These are phyloP conservation scores for Amoebophrya sp. DNA, from an alignment of 169 alveolate species.

Conservation along the genomic window DNA sequence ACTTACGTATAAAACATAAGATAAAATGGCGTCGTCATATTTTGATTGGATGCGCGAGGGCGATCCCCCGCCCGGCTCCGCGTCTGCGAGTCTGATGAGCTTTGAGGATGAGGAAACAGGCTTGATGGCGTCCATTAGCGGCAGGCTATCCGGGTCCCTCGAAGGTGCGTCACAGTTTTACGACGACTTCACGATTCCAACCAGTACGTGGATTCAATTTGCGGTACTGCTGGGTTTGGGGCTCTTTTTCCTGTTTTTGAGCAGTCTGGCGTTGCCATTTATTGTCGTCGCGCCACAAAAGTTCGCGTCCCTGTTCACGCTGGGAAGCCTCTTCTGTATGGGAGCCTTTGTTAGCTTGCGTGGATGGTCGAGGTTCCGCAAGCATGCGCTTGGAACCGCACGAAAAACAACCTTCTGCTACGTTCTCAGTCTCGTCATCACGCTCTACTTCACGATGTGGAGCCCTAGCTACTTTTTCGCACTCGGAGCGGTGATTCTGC, in stretches of 20 bases:
- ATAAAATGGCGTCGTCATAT: neutral
- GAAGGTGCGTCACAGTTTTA: neutral
- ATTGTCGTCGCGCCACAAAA: neutral
- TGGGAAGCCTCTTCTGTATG: neutral
- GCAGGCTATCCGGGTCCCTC: neutral
- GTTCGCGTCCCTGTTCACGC: constrained; percentile 1
- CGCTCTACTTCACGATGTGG: neutral
- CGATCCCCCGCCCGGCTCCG: neutral
- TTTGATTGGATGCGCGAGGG: neutral
- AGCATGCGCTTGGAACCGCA: neutral
- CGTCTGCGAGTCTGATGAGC: neutral
- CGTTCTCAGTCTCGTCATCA: neutral
- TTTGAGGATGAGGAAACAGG: constrained; percentile 6
- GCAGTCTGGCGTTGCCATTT: neutral
- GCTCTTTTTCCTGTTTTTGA: neutral
- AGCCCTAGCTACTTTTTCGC: neutral
- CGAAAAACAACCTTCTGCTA: neutral
- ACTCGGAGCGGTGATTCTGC: neutral
- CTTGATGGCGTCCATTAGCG: neutral
- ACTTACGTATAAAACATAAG: no score
- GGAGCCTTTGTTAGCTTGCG: neutral
- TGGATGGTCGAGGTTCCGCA: neutral
- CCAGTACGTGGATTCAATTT: neutral
- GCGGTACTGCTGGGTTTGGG: neutral
- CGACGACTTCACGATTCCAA: constrained; percentile 3